Base-by-base conservation (phyloP, 2,329 filamentous ascomycete genomes). In the Helicocarpus griseus region DNA sequence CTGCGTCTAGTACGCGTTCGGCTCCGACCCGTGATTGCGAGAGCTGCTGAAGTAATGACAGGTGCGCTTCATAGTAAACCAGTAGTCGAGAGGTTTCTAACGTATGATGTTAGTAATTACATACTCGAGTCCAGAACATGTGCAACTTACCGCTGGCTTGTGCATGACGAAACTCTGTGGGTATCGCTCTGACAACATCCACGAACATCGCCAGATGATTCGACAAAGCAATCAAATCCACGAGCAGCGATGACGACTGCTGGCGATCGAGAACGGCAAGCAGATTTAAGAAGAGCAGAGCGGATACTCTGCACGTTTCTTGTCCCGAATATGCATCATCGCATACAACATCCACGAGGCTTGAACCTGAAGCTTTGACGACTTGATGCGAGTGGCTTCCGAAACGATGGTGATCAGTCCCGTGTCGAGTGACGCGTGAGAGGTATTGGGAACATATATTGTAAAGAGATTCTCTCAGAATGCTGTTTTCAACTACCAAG, bases 171-270 rank as follows among this genome's bases (percentile, higher is more conserved):
- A 87, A 80, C 60, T 96, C 90, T 9, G 79, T 70, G 54, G 90
- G 80, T 48, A 96, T 80, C 58, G 80, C 78, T 59, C 87, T 84
- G 52, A 98, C 79, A 48, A 88, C 88, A 69, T 97, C 91, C 49
- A 98, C 84, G 28, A 97, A 79, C 26, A 97, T 83, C 48, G 86
- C 86, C 48, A 96, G 80, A 65, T 96, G 95, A 70, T 98, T 98
- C 44, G 95, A 80, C 52, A 86, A 82, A 61, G 86, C 85, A 51
- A 98, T 79, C 28, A 82, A 77, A 56, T 93, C 87, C 14, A 95
- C 80, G 22, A 97, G 78, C 59, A 86, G 81, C 48, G 79, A 78
- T 28, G 86, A 87, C 47, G 82, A 77, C 61, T 91, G 85, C 33
- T 81, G 77, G 50, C 81, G 82, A 43, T 85, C 86, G 49, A 95